Evolutionary conservation across 2,329 filamentous ascomycete species (phyloP).

Genomic region (Beauveria sp.): DNA sequence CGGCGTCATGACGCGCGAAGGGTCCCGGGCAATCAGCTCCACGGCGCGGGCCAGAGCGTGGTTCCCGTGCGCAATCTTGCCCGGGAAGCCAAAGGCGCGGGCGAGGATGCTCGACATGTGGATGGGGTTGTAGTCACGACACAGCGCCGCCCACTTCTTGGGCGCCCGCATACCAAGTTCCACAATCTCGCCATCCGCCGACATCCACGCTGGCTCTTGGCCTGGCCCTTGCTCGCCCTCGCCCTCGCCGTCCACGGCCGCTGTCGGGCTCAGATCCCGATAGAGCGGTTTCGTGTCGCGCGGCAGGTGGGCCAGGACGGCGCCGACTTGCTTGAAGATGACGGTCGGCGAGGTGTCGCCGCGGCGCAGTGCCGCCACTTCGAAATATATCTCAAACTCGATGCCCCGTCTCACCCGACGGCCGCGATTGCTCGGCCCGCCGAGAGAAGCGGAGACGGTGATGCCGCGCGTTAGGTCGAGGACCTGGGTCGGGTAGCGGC

Average conservation of each 20-base stretch:
- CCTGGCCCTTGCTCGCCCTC: neutral
- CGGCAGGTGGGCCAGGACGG: constrained; percentile 6
- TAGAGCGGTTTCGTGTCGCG: constrained; percentile 8
- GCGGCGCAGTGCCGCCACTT: constrained; percentile 3
- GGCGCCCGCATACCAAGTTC: constrained; percentile 9
- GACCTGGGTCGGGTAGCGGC: constrained; percentile 6
- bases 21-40: constrained; percentile 2
- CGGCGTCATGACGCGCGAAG: neutral
- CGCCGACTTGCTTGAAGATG: constrained; percentile 10
- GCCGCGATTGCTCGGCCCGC: constrained; percentile 5
- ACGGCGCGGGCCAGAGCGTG: constrained; percentile 10
- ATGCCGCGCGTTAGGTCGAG: constrained; percentile 6
- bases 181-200: constrained; percentile 8
- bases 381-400: constrained; percentile 10
- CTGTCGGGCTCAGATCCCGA: neutral
- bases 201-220: neutral
- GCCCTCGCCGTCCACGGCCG: neutral
- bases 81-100: constrained; percentile 10
- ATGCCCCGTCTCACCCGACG: constrained; percentile 11
- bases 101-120: constrained; percentile 12
- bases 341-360: constrained; percentile 9
- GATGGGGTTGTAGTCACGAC: constrained; percentile 13
- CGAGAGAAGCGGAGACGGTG: constrained; percentile 10
- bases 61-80: constrained; percentile 12
- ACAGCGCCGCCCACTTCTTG: constrained; percentile 10